phyloP scores from a whole-genome alignment of 495 filamentous ascomycete species.

The Tuber umbilicatum region DNA sequence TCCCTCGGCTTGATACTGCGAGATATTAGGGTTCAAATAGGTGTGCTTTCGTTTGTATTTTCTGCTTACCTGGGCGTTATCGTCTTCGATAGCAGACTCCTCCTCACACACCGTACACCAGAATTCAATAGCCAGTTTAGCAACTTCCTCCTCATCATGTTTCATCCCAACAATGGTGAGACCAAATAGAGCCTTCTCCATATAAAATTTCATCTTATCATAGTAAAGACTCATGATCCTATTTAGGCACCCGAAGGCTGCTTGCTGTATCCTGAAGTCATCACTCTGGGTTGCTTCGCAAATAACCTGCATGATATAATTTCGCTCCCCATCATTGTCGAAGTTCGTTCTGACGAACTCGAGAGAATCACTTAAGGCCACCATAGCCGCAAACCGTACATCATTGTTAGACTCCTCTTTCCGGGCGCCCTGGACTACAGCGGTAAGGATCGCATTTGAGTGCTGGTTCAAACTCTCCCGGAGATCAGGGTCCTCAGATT shows the following conservation, averaged over 20 bases:
- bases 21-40: slow-evolving; percentile 5
- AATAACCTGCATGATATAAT: slow-evolving; percentile 99
- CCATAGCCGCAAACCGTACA: slow-evolving; percentile 84
- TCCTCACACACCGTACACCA: slow-evolving; percentile 99
- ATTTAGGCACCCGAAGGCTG: slow-evolving; percentile 93
- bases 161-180: slow-evolving; percentile 99
- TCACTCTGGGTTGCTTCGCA: slow-evolving; percentile 94
- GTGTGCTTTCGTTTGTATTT: neutral
- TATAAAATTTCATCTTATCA: slow-evolving; percentile 99
- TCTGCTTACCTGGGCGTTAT: slow-evolving; percentile 70
- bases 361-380: slow-evolving; percentile 89
- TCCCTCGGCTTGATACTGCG: slow-evolving; percentile 56
- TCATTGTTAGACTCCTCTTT: slow-evolving; percentile 89
- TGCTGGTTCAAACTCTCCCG: slow-evolving; percentile 72
- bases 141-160: slow-evolving; percentile 91
- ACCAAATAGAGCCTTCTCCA: slow-evolving; percentile 98
- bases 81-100: slow-evolving; percentile 93
- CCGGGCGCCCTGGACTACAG: slow-evolving; percentile 91
- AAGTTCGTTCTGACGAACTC: slow-evolving; percentile 98
- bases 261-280: slow-evolving; percentile 84
- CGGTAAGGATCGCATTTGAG: slow-evolving; percentile 95
- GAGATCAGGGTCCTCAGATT: slow-evolving; percentile 82
- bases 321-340: slow-evolving; percentile 95
- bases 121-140: slow-evolving; percentile 96
- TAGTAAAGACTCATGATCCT: slow-evolving; percentile 97